Base-by-base conservation (phyloP, 495 filamentous ascomycete species). In the Barbatosphaeria neglecta region DNA sequence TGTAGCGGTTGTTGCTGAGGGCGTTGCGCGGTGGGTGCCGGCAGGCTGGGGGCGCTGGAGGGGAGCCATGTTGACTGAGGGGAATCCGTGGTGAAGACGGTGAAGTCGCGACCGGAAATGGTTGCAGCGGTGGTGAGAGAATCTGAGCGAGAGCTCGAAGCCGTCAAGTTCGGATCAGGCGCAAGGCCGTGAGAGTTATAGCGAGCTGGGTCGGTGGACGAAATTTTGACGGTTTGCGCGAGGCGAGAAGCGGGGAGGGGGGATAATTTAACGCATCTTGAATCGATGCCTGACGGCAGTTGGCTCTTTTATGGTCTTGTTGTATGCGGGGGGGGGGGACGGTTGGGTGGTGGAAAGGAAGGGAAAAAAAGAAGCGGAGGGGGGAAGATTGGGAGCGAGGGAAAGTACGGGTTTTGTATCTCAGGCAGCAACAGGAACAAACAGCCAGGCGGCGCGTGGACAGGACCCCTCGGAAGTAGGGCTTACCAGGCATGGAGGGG, bases 41-140 rank as follows among this genome's bases (percentile, higher is more conserved):
- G 73, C 73, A 68, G 73, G 73, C 69, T 73, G 57, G 67, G 57
- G 52, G 74, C 70, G 74, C 64, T 76, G 68, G 74, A 71, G 69
- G 72, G 73, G 73, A 63, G 70, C 73, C 75, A 78, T 78, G 66
- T 45, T 75, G 66, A 66, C 70, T 70, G 75, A 56, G 57, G 52
- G 39, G 68, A 67, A 74, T 74, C 72, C 73, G 75, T 78, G 62
- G 70, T 78, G 75, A 76, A 75, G 72, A 73, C 67, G 66, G 60
- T 51, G 53, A 67, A 72, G 69, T 73, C 73, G 72, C 58, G 64
- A 47, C 56, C 57, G 57, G 60, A 58, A 71, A 77, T 75, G 59
- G 60, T 70, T 63, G 69, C 63, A 66, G 70, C 67, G 57, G 49
- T 55, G 58, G 51, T 47, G 47, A 60, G 53, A 47, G 66, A 74